These are phyloP conservation scores for Claviceps cyperi DNA, from an alignment of 2,329 filamentous ascomycete species.

Conservation along the genomic window DNA sequence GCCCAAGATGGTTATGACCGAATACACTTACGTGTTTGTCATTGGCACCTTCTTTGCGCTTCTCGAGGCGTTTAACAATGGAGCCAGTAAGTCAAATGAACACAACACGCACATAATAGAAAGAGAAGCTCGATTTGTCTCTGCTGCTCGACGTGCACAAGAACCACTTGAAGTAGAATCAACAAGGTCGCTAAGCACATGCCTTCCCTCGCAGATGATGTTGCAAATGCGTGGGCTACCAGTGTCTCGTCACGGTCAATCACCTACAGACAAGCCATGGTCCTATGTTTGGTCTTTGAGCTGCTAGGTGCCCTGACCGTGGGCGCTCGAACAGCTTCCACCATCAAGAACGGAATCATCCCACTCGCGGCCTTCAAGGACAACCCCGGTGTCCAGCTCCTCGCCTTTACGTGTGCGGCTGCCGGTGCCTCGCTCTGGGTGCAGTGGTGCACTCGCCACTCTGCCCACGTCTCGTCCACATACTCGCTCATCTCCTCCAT, in stretches of 20 bases:
- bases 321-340: slow-evolving; percentile 55
- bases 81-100: slow-evolving; percentile 46
- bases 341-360: slow-evolving; percentile 69
- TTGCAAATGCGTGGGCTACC: slow-evolving; percentile 72
- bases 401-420: slow-evolving; percentile 50
- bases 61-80: slow-evolving; percentile 67
- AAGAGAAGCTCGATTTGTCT: too few species aligned
- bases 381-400: slow-evolving; percentile 52
- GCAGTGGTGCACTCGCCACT: slow-evolving; percentile 66
- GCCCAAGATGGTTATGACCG: slow-evolving; percentile 38
- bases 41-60: slow-evolving; percentile 65
- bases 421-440: slow-evolving; percentile 57
- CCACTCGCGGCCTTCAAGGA: slow-evolving; percentile 40
- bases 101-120: too few species aligned
- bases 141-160: too few species aligned
- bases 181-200: slow-evolving; percentile 4
- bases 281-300: slow-evolving; percentile 52
- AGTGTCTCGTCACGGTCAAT: slow-evolving; percentile 43
- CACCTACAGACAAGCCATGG: slow-evolving; percentile 52
- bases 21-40: slow-evolving; percentile 59
- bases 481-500: slow-evolving; percentile 58
- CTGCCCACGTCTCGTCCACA: slow-evolving; percentile 58
- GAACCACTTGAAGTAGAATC: not conserved
- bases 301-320: slow-evolving; percentile 52
- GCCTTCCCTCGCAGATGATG: slow-evolving; percentile 47